phyloP scores from a whole-genome alignment of 768 basidiomycete species.

The Russula emetica region DNA sequence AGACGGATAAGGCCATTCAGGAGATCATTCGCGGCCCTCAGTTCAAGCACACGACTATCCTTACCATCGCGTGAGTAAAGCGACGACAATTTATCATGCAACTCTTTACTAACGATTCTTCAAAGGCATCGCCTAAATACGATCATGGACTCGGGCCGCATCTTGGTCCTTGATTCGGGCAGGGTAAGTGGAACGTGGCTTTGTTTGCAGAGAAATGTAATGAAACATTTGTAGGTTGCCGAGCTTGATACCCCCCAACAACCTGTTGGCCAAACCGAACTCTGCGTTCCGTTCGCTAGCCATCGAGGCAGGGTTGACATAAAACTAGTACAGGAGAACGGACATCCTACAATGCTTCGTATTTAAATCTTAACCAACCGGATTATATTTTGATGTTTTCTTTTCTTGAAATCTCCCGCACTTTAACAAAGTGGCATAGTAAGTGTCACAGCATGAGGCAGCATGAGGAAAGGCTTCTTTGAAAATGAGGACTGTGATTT shows the following conservation, averaged over 20 bases:
- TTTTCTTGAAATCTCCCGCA: not conserved
- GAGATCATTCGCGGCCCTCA: conserved; percentile 77
- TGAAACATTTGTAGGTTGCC: conserved; percentile 43
- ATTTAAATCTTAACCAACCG: not conserved
- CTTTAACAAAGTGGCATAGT: no score
- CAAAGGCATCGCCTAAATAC: conserved; percentile 75
- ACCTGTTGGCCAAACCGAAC: conserved; percentile 52
- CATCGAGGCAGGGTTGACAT: conserved; percentile 54
- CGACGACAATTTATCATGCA: conserved; percentile 2
- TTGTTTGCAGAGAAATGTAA: not conserved
- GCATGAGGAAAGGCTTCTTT: no score
- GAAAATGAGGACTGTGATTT: no score
- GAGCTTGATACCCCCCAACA: conserved; percentile 74
- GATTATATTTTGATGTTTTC: not conserved
- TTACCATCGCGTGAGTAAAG: conserved; percentile 74
- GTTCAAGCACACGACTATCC: conserved; percentile 73
- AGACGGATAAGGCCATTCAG: conserved; percentile 87
- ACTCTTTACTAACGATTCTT: not conserved
- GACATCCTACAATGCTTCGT: not conserved
- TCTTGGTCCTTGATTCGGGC: conserved; percentile 82
- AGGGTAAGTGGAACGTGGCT: conserved; percentile 39
- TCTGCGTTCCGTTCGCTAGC: conserved; percentile 63
- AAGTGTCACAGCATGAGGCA: no score
- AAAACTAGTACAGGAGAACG: not conserved
- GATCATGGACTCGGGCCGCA: conserved; percentile 73